A percentile compares a stretch with the other conserved stretches of the same genome.
Evolutionary conservation across 1,284 basidiomycete species (phyloP).

Genomic region (Cutaneotrichosporon sp.): DNA sequence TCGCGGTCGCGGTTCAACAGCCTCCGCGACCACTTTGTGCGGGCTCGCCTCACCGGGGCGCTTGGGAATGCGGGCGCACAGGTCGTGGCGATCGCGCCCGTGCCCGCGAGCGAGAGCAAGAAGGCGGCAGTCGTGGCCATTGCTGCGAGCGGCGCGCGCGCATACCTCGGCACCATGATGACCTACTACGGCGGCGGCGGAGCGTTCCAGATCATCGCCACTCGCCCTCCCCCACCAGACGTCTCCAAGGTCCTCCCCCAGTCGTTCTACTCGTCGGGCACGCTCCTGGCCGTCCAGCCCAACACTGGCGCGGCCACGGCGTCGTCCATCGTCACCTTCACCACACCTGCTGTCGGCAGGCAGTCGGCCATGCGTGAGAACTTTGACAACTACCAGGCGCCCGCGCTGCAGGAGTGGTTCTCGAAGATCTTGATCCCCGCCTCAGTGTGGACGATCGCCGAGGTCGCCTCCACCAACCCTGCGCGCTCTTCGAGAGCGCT

Average conservation of each 20-base stretch:
- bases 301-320: conserved; percentile 25
- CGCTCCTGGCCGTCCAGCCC: conserved; percentile 38
- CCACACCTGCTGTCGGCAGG: conserved; percentile 38
- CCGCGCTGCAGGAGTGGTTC: conserved; percentile 39
- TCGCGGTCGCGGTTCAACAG: conserved; percentile 29
- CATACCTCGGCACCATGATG: conserved; percentile 16
- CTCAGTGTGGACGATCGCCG: conserved; percentile 76
- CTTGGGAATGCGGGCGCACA: conserved; percentile 5
- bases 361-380: conserved; percentile 44
- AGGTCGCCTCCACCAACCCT: conserved; percentile 46
- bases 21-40: conserved; percentile 28
- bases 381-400: conserved; percentile 32
- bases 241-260: conserved; percentile 23
- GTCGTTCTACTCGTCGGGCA: conserved; percentile 48
- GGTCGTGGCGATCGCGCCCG: conserved; percentile 49
- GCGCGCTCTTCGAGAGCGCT: conserved; percentile 20
- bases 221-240: conserved; percentile 38
- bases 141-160: conserved; percentile 61
- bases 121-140: conserved; percentile 74
- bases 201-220: conserved; percentile 18
- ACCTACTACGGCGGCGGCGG: conserved; percentile 9
- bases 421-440: conserved; percentile 65
- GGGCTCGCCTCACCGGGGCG: conserved; percentile 21
- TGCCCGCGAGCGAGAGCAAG: conserved; percentile 51
- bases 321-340: conserved; percentile 32